Percentiles rank a stretch among this genome's conserved stretches.
phyloP scores from a whole-genome alignment of 768 basidiomycete genomes.

The Kwoniella heveanensis region DNA sequence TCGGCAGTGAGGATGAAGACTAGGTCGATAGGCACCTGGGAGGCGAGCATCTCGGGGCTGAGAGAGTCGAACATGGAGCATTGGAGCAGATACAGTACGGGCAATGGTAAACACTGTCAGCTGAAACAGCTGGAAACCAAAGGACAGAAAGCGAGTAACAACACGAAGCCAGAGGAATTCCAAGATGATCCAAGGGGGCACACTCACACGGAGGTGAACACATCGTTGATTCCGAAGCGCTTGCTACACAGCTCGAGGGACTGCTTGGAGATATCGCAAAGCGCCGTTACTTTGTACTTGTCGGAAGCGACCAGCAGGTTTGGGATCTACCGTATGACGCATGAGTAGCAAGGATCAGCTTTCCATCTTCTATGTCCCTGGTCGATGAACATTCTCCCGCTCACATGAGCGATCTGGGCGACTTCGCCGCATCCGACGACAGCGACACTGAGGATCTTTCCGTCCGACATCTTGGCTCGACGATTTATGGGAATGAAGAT shows the following conservation, averaged over 20 bases:
- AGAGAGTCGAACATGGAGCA: no score
- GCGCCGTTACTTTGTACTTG: conserved; percentile 28
- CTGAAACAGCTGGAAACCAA: no score
- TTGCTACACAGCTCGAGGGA: conserved; percentile 28
- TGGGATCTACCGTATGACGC: conserved; percentile 24
- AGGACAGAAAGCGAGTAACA: not conserved
- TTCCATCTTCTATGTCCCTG: no score
- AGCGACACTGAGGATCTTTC: conserved; percentile 35
- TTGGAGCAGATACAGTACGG: no score
- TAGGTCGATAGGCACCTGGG: conserved; percentile 31
- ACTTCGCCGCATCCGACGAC: conserved; percentile 40
- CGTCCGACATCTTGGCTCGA: not conserved
- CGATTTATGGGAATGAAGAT: no score
- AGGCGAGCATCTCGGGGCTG: conserved; percentile 35
- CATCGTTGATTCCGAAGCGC: conserved; percentile 25
- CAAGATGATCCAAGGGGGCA: not conserved
- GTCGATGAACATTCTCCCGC: no score
- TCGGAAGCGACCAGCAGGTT: conserved; percentile 30
- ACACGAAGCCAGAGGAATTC: not conserved
- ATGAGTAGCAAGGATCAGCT: not conserved
- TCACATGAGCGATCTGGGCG: conserved; percentile 32
- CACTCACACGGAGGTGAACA: conserved; percentile 34
- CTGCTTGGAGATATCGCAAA: conserved; percentile 32
- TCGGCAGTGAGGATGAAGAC: conserved; percentile 38
- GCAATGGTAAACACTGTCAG: no score